Conservation (phyloP, 768 basidiomycete genomes). For the Leccinum boreale region DNA sequence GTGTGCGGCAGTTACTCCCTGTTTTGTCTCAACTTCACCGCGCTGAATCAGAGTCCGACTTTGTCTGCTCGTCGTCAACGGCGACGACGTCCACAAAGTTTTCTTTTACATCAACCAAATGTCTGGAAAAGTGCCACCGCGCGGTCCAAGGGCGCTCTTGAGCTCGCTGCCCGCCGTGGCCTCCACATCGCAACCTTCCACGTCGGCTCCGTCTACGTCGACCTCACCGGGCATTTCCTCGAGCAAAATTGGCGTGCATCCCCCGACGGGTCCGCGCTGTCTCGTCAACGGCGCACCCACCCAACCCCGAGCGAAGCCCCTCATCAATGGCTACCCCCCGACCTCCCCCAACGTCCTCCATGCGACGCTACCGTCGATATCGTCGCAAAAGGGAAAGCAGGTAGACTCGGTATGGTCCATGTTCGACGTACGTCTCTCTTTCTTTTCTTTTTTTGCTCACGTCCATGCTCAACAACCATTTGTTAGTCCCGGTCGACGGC, state of each 20-base stretch:
- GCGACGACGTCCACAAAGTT: constrained; percentile 16
- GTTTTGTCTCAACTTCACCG: constrained; percentile 17
- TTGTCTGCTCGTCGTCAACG: constrained; percentile 22
- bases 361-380: constrained; percentile 30
- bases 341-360: constrained; percentile 23
- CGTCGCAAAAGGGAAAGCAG: constrained; percentile 42
- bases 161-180: constrained; percentile 39
- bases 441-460: constrained; percentile 3
- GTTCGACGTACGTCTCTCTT: constrained; percentile 30
- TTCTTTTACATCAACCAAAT: constrained; percentile 23
- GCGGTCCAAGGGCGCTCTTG: constrained; percentile 67
- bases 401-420: constrained; percentile 35
- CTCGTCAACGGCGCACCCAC: constrained; percentile 40
- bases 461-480: not conserved
- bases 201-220: constrained; percentile 33
- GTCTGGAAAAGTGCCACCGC: constrained; percentile 79
- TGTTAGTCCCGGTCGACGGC: constrained; percentile 14
- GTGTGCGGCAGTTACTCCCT: constrained; percentile 1
- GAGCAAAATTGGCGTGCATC: constrained; percentile 49
- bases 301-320: constrained; percentile 37
- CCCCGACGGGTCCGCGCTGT: constrained; percentile 67
- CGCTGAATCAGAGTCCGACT: not conserved
- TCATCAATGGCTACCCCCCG: constrained; percentile 42
- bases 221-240: constrained; percentile 29
- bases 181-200: constrained; percentile 27